Conservation (phyloP, 2,329 filamentous ascomycete species). For the Cladosporium sp. region DNA sequence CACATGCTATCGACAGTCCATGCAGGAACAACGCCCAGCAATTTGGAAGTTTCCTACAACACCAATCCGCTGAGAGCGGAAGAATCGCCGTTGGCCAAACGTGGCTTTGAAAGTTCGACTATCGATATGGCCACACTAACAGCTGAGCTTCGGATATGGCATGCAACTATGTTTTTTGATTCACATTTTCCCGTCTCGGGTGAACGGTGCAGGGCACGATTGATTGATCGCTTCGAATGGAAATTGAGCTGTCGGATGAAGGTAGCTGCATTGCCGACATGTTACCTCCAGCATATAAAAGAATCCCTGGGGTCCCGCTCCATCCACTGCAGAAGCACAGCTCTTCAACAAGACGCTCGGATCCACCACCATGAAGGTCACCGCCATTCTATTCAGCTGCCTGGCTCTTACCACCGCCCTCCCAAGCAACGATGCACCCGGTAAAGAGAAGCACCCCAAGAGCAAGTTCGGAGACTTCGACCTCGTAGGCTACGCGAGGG, state of each 20-base stretch:
- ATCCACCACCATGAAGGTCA: conserved; percentile 14
- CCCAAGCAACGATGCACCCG: conserved; percentile 1
- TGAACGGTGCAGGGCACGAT: too few species aligned
- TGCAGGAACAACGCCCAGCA: conserved; percentile 8
- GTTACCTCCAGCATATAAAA: conserved; percentile 2
- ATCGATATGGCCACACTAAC: too few species aligned
- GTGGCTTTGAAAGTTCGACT: background rate
- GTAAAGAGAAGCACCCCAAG: conserved; percentile 11
- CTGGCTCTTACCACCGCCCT: conserved; percentile 13
- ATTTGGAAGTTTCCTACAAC: background rate
- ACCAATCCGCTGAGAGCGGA: background rate
- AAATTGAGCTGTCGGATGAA: background rate
- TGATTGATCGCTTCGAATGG: background rate
- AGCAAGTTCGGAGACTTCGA: conserved; percentile 14
- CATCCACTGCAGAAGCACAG: too few species aligned
- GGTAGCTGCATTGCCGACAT: background rate
- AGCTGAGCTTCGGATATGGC: too few species aligned
- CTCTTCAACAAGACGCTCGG: too few species aligned
- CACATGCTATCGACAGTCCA: conserved; percentile 1
- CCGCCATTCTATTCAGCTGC: conserved; percentile 11
- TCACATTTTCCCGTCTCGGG: conserved; percentile 8
- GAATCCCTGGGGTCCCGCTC: background rate
- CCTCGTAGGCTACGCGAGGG: conserved; percentile 20
- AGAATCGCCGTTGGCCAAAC: background rate
- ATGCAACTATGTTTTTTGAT: too few species aligned